Evolutionary conservation across 2,329 filamentous ascomycete genomes (phyloP).

Genomic region (Fusarium torulosum): DNA sequence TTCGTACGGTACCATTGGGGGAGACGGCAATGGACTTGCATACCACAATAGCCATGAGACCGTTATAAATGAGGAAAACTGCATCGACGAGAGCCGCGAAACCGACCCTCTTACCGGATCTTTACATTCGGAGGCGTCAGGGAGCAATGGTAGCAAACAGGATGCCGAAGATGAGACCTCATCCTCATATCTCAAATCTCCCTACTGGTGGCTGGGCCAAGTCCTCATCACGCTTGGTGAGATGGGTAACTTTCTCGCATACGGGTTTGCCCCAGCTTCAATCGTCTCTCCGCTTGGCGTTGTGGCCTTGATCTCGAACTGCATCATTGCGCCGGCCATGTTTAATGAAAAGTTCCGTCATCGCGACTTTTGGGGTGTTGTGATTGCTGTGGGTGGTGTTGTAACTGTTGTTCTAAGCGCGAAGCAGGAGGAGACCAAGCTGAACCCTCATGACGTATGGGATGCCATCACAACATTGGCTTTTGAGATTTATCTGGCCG

Average conservation of each 20-base stretch:
- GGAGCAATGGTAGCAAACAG: constrained; percentile 41
- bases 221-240: constrained; percentile 93
- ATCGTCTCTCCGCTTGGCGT: constrained; percentile 97
- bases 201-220: constrained; percentile 97
- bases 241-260: constrained; percentile 95
- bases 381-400: constrained; percentile 87
- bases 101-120: constrained; percentile 66
- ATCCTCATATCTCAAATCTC: constrained; percentile 86
- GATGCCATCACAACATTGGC: constrained; percentile 86
- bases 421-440: constrained; percentile 87
- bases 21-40: constrained; percentile 38
- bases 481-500: constrained; percentile 89
- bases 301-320: constrained; percentile 97
- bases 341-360: constrained; percentile 90
- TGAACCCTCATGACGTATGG: constrained; percentile 92
- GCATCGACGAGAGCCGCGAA: constrained; percentile 57
- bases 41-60: constrained; percentile 36
- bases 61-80: constrained; percentile 48
- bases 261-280: constrained; percentile 96
- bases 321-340: constrained; percentile 93
- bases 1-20: constrained; percentile 54
- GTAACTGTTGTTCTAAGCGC: constrained; percentile 95
- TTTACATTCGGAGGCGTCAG: constrained; percentile 57
- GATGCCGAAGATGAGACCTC: constrained; percentile 55
- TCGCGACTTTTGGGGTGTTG: constrained; percentile 87